Percentiles rank a stretch among this genome's conserved stretches.
phyloP scores from a whole-genome alignment of 345 rosid genomes.

The Hypericum perforatum region DNA sequence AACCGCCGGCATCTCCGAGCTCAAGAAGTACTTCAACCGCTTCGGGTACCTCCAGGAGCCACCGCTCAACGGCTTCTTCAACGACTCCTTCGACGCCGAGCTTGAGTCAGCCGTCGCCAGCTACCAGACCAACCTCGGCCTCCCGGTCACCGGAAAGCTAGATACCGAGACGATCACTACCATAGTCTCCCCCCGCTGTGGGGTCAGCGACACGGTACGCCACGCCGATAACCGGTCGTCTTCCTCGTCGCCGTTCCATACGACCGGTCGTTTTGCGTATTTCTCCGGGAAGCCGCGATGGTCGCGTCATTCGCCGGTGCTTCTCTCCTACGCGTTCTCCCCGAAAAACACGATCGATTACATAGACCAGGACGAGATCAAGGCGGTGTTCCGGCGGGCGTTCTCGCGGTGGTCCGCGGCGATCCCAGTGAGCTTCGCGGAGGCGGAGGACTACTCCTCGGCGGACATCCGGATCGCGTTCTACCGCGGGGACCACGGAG shows the following conservation, averaged over 20 bases:
- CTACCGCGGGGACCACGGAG: conserved; percentile 76
- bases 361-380: conserved; percentile 28
- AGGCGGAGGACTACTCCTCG: conserved; percentile 39
- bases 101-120: conserved; percentile 30
- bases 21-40: conserved; percentile 64
- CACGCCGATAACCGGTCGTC: not conserved
- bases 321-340: conserved; percentile 58
- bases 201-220: conserved; percentile 29
- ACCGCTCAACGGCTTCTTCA: conserved; percentile 11
- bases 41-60: conserved; percentile 56
- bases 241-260: conserved; percentile 18
- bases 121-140: conserved; percentile 46
- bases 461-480: conserved; percentile 78
- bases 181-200: conserved; percentile 46
- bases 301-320: conserved; percentile 40
- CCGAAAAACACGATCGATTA: conserved; percentile 36
- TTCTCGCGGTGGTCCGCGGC: conserved; percentile 63
- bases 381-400: conserved; percentile 39
- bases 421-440: conserved; percentile 54
- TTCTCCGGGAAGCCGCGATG: conserved; percentile 67
- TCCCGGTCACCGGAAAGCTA: conserved; percentile 40
- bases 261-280: conserved; percentile 29
- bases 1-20: conserved; percentile 70
- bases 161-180: conserved; percentile 38
- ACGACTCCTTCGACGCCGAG: conserved; percentile 16